Conservation (phyloP, 257 asterid genomes). For the Penstemon newberryi region DNA sequence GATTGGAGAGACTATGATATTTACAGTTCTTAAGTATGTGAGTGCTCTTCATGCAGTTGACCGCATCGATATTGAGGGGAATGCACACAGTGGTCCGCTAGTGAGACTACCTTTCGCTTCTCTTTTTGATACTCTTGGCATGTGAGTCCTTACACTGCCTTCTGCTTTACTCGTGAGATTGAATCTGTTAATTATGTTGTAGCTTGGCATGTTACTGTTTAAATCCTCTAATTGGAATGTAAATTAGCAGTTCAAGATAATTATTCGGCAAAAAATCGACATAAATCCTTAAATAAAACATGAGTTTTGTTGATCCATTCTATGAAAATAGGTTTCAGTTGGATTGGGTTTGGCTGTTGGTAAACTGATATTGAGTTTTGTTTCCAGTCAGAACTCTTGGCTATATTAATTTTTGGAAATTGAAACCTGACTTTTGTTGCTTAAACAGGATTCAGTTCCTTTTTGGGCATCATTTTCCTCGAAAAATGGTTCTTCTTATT, state of each 20-base stretch:
- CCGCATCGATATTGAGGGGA: constrained; percentile 79
- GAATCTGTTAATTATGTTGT: constrained; percentile 9
- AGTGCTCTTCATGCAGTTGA: constrained; percentile 69
- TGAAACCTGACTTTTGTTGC: constrained; percentile 2
- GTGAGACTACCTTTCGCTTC: constrained; percentile 89
- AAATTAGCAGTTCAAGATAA: constrained; percentile 2
- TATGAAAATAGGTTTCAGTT: constrained; percentile 10
- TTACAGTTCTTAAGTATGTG: constrained; percentile 29
- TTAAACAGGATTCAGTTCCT: not conserved
- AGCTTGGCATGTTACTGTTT: constrained; percentile 17
- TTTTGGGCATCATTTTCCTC: constrained; percentile 20
- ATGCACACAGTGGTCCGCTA: constrained; percentile 61
- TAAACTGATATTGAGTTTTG: not conserved
- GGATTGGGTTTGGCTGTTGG: not conserved
- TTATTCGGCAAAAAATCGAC: not conserved
- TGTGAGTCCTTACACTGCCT: constrained; percentile 55
- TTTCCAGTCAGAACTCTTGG: constrained; percentile 19
- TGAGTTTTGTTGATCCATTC: constrained; percentile 15
- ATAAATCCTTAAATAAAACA: constrained; percentile 2
- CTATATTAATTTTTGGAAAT: constrained; percentile 17
- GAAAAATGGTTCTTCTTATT: constrained; percentile 14
- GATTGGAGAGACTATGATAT: constrained; percentile 19
- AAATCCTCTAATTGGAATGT: constrained; percentile 22
- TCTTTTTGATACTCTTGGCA: constrained; percentile 89
- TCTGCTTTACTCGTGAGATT: constrained; percentile 18